Conservation (phyloP, 2,329 filamentous ascomycete species). For the Aschersonia sp. region DNA sequence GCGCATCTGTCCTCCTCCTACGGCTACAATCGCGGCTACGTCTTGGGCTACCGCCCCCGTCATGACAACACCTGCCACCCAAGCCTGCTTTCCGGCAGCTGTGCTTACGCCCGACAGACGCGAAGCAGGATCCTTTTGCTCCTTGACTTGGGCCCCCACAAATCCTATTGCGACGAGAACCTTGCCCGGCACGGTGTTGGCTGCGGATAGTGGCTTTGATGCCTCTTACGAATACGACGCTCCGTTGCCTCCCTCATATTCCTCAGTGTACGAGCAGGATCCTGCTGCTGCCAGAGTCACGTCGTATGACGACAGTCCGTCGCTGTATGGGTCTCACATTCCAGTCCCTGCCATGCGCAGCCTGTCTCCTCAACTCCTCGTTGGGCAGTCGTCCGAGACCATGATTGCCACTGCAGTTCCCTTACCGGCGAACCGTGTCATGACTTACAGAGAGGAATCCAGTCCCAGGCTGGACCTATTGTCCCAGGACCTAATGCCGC, state of each 20-base stretch:
- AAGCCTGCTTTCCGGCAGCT: slow-evolving; percentile 31
- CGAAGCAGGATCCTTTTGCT: slow-evolving; percentile 18
- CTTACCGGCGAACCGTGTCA: slow-evolving; percentile 17
- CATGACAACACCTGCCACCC: slow-evolving; percentile 30
- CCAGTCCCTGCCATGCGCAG: slow-evolving; percentile 31
- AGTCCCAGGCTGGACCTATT: slow-evolving; percentile 21
- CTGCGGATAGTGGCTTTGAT: slow-evolving; percentile 9
- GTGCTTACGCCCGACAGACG: slow-evolving; percentile 6
- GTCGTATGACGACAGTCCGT: slow-evolving; percentile 16
- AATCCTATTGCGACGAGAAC: slow-evolving; percentile 10
- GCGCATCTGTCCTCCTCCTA: slow-evolving; percentile 9
- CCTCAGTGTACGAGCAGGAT: slow-evolving; percentile 16
- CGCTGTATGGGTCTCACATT: slow-evolving; percentile 19
- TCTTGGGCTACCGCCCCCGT: slow-evolving; percentile 22
- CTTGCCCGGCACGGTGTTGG: slow-evolving; percentile 9
- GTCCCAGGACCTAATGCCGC: slow-evolving; percentile 11
- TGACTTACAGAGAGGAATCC: slow-evolving; percentile 25
- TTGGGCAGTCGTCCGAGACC: slow-evolving; percentile 32
- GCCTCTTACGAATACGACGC: slow-evolving; percentile 14
- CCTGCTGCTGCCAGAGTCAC: slow-evolving; percentile 17
- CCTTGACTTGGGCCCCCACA: slow-evolving; percentile 18
- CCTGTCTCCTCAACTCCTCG: slow-evolving; percentile 30
- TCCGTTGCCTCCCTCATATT: slow-evolving; percentile 17
- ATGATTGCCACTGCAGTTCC: slow-evolving; percentile 30
- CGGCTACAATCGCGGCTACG: slow-evolving; percentile 6